A percentile compares a stretch with the other conserved stretches of the same genome.
phyloP scores from a whole-genome alignment of 192 early-diverging fungal species.

The Geosiphon pyriformis region DNA sequence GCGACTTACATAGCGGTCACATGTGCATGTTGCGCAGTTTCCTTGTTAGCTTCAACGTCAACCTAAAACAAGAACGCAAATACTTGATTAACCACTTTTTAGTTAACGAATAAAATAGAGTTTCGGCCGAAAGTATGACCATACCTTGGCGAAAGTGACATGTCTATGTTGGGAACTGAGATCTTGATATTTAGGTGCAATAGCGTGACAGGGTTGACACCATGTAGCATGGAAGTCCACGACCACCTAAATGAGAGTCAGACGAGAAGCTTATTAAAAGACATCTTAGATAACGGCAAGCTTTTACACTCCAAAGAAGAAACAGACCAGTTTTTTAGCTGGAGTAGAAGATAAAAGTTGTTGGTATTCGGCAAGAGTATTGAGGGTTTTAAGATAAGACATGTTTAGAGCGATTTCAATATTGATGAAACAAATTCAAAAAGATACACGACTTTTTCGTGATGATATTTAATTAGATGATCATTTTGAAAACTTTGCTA shows the following conservation, averaged over 20 bases:
- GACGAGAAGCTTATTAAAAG: too few species aligned
- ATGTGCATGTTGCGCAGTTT: constrained; percentile 37
- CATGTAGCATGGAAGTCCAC: constrained; percentile 49
- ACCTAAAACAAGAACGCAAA: constrained; percentile 28
- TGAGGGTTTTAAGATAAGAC: constrained; percentile 17
- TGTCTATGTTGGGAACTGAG: constrained; percentile 43
- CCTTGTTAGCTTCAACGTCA: constrained; percentile 38
- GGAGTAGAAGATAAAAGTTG: constrained; percentile 4
- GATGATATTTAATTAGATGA: too few species aligned
- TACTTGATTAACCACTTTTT: too few species aligned
- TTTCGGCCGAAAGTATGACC: background rate
- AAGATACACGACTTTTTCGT: too few species aligned
- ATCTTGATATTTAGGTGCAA: constrained; percentile 48
- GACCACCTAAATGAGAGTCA: constrained; percentile 37
- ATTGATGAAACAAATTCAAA: too few species aligned
- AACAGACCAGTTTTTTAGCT: constrained; percentile 8
- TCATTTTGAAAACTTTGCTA: too few species aligned
- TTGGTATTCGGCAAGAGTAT: background rate
- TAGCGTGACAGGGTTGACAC: constrained; percentile 48
- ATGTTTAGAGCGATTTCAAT: too few species aligned
- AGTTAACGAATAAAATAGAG: constrained; percentile 17
- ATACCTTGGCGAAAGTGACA: constrained; percentile 49
- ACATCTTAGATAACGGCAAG: too few species aligned
- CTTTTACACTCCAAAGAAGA: too few species aligned
- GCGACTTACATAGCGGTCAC: constrained; percentile 45